Base-by-base conservation (phyloP, 2,329 filamentous ascomycete species). In the Cyanodermella asteris region DNA sequence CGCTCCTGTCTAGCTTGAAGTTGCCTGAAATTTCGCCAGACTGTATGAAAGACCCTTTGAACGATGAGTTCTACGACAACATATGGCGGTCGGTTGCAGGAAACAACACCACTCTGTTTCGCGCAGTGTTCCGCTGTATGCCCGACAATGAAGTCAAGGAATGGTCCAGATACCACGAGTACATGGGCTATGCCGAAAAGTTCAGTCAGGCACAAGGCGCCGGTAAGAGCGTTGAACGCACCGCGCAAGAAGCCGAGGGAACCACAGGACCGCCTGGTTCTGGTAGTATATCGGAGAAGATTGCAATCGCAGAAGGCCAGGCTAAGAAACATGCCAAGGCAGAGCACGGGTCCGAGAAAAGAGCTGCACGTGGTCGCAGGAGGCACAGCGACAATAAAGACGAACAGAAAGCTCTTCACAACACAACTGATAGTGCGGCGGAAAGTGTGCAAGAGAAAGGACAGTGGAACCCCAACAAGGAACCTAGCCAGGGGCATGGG, bases 81-180 rank as follows among this genome's bases (percentile, higher is more conserved):
- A 70, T 78, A 2, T 97, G 90, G 90, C 71, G 73, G 35, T 62
- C 69, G 11, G 70, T 81, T 26, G 87, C 87, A 1, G 70, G 75
- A 34, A 94, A 94, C 54, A 97, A 97, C 45, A 97, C 87, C 3
- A 84, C 81, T 43, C 64, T 97, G 23, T 97, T 77, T 52, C 74
- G 87, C 16, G 69, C 75, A 32, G 84, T 97, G 6, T 97, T 97
- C 55, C 71, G 82, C 23, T 93, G 82, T 48, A 90, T 91, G 76
- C 87, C 87, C 2, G 87, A 97, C 45, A 93, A 72, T 25, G 80
- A 93, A 42, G 87, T 91, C 14, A 72, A 69, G 34, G 84, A 75
- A 21, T 97, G 87, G 87, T 71, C 75, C 36, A 76, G 91, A 34
- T 97, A 97, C 49, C 73, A 77, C 34, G 74, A 90, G 36, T 91